Evolutionary conservation across 2,329 filamentous ascomycete genomes (phyloP).

Genomic region (Fusarium kyushuense): DNA sequence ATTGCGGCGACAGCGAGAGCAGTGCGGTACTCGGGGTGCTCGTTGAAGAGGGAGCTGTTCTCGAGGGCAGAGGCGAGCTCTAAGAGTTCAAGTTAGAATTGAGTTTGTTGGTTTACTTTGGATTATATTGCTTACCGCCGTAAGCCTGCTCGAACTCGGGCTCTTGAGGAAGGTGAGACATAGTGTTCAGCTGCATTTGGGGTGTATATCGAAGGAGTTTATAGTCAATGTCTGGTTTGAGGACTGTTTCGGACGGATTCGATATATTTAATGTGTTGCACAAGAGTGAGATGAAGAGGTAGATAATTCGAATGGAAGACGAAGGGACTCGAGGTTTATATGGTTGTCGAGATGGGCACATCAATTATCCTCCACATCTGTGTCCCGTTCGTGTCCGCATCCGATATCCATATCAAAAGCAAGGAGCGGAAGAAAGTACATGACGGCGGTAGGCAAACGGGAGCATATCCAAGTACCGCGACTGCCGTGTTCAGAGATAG

Average conservation of each 20-base stretch:
- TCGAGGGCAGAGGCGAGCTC: slow-evolving; percentile 96
- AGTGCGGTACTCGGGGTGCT: slow-evolving; percentile 94
- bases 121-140: slow-evolving; percentile 73
- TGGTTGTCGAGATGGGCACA: slow-evolving; percentile 21
- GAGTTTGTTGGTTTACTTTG: slow-evolving; percentile 3
- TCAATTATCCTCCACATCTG: slow-evolving; percentile 9
- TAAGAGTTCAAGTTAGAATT: slow-evolving; percentile 53
- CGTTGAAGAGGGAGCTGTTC: slow-evolving; percentile 90
- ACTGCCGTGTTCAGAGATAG: slow-evolving; percentile 25
- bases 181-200: slow-evolving; percentile 56
- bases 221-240: slow-evolving; percentile 15
- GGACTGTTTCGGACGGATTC: slow-evolving; percentile 11
- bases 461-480: slow-evolving; percentile 20
- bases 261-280: slow-evolving; percentile 11
- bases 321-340: slow-evolving; percentile 42
- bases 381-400: slow-evolving; percentile 12
- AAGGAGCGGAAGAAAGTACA: neutral
- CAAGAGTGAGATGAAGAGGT: slow-evolving; percentile 16
- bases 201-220: slow-evolving; percentile 26
- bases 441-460: slow-evolving; percentile 12
- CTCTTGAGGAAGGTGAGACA: slow-evolving; percentile 88
- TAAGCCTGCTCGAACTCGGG: slow-evolving; percentile 99
- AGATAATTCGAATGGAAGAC: neutral
- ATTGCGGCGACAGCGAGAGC: slow-evolving; percentile 89
- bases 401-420: slow-evolving; percentile 23